Evolutionary conservation across 441 rosid genomes (phyloP).

Genomic region (Capsella rubella): DNA sequence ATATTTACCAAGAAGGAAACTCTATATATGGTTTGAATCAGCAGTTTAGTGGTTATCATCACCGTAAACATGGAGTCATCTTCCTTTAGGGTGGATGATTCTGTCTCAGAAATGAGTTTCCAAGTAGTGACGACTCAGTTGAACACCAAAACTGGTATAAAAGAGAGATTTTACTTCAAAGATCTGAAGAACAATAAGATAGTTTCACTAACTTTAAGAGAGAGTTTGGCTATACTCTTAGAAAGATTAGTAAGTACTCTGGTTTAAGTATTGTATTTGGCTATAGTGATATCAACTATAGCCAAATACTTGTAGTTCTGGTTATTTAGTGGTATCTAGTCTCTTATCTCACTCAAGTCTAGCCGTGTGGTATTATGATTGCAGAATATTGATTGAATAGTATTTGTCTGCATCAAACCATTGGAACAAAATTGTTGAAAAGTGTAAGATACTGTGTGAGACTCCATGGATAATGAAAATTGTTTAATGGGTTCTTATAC

Average conservation of each 20-base stretch:
- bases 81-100: neutral
- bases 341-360: neutral
- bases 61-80: constrained; percentile 9
- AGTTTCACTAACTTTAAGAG: neutral
- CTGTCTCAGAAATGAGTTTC: no score
- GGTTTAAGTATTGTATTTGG: no score
- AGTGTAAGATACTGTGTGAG: neutral
- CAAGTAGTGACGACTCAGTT: no score
- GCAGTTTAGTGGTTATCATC: constrained; percentile 52
- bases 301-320: neutral
- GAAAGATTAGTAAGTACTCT: no score
- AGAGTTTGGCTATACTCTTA: no score
- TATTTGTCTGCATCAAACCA: neutral
- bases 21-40: constrained; percentile 42
- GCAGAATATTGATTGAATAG: neutral
- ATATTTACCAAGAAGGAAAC: constrained; percentile 19
- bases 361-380: neutral
- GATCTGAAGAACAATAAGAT: constrained; percentile 8
- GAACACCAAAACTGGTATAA: no score
- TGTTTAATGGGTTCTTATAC: neutral
- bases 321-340: neutral
- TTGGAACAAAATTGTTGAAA: neutral
- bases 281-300: no score
- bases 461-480: neutral
- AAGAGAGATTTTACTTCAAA: neutral